These are phyloP conservation scores for Suhomyces chickasaworum DNA, from an alignment of 1,139 yeast species.

Conservation along the genomic window DNA sequence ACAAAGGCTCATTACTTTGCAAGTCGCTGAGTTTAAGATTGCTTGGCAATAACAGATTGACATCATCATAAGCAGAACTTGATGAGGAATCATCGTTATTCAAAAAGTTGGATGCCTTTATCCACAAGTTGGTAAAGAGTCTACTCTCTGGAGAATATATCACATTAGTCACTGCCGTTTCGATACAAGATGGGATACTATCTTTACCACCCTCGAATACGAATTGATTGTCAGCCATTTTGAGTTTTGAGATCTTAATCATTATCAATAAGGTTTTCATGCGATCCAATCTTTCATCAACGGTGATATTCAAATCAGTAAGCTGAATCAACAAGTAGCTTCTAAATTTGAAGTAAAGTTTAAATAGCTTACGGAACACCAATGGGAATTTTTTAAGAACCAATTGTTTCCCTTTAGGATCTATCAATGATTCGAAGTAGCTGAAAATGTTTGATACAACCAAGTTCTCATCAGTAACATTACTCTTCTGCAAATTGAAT, in stretches of 20 bases:
- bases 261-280: constrained; percentile 72
- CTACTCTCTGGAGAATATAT: constrained; percentile 82
- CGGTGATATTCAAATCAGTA: constrained; percentile 56
- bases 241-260: constrained; percentile 64
- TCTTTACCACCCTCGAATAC: constrained; percentile 44
- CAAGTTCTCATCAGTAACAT: constrained; percentile 56
- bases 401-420: constrained; percentile 45
- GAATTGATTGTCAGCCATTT: constrained; percentile 70
- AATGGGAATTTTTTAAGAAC: constrained; percentile 61
- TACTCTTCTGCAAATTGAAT: constrained; percentile 48
- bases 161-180: constrained; percentile 75
- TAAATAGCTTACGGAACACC: constrained; percentile 66
- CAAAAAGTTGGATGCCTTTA: constrained; percentile 47
- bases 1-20: constrained; percentile 39
- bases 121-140: constrained; percentile 66
- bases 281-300: constrained; percentile 64
- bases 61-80: constrained; percentile 29
- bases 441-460: constrained; percentile 68
- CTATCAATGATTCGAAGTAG: constrained; percentile 62
- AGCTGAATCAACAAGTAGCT: constrained; percentile 67
- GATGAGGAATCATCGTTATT: constrained; percentile 22
- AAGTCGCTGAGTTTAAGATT: constrained; percentile 32
- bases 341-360: constrained; percentile 67
- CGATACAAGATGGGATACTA: constrained; percentile 82
- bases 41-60: constrained; percentile 40